Base-by-base conservation (phyloP, 2,329 filamentous ascomycete species). In the Microdochium nivale region DNA sequence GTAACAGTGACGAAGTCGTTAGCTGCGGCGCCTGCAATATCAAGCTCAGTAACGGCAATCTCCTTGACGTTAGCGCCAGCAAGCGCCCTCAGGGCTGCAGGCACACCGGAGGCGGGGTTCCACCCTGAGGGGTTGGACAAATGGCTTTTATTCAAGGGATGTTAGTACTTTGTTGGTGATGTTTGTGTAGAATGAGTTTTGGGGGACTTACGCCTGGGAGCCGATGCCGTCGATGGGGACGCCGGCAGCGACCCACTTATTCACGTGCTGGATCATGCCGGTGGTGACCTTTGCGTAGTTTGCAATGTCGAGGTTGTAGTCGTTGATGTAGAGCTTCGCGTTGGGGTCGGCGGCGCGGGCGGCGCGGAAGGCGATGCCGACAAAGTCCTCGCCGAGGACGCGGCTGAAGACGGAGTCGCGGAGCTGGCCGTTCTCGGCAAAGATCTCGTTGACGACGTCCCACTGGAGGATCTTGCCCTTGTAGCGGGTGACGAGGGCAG, bases 321-420 rank as follows among this genome's bases (percentile, higher is more conserved):
- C 86, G 67, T 90, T 90, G 70, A 89, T 87, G 72, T 87, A 90
- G 35, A 90, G 74, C 68, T 84, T 85, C 2, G 82, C 84, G 52
- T 67, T 60, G 2, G 86, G 83, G 63, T 89, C 86, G 13, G 83
- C 84, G 9, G 74, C 73, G 50, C 79, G 77, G 21, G 87, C 86
- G 11, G 86, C 80, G 49, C 79, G 74, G 70, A 89, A 90, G 32
- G 86, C 86, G 59, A 87, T 84, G 23, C 73, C 71, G 50, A 90
- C 80, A 62, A 85, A 88, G 65, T 79, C 77, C 68, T 88, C 84
- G 46, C 86, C 85, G 3, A 89, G 76, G 2, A 88, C 80, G 24
- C 79, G 74, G 59, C 73, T 84, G 71, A 87, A 89, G 58, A 87
- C 81, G 9, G 74, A 79, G 27, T 69, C 59, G 47, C 84, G 81